A percentile compares a stretch with the other conserved stretches of the same genome.
Evolutionary conservation across 1,284 basidiomycete genomes (phyloP).

Genomic region (Sanghuangporus baumii): DNA sequence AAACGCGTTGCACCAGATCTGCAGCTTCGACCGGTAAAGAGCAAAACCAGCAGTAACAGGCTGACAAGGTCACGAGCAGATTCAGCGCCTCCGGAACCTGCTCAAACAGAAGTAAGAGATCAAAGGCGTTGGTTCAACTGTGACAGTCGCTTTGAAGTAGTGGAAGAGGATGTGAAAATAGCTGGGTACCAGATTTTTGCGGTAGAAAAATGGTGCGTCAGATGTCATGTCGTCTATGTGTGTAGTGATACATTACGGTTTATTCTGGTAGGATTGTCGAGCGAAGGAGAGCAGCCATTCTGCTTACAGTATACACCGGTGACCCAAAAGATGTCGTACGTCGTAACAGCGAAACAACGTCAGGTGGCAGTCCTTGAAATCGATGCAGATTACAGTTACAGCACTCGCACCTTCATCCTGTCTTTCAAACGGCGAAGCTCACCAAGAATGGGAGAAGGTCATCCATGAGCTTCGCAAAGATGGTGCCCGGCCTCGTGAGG

Average conservation of each 20-base stretch:
- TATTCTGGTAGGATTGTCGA: conserved; percentile 53
- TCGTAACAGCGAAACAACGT: background rate
- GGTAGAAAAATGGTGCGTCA: conserved; percentile 70
- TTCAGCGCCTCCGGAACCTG: conserved; percentile 5
- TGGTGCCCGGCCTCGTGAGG: conserved; percentile 63
- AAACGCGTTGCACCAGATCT: background rate
- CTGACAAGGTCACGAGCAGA: conserved; percentile 6
- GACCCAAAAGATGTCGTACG: conserved; percentile 56
- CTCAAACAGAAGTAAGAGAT: background rate
- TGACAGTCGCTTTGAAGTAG: conserved; percentile 38
- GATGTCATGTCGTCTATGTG: background rate
- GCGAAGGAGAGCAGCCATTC: conserved; percentile 49
- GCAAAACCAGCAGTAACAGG: conserved; percentile 7
- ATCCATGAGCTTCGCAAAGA: conserved; percentile 56
- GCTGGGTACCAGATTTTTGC: conserved; percentile 73
- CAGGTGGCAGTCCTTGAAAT: background rate
- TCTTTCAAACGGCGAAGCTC: conserved; percentile 39
- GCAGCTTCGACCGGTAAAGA: conserved; percentile 1
- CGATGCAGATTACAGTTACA: conserved; percentile 50
- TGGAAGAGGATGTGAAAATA: conserved; percentile 40
- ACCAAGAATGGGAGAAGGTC: conserved; percentile 53
- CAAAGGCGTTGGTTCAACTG: conserved; percentile 9
- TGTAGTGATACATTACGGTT: background rate
- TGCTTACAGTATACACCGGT: conserved; percentile 70
- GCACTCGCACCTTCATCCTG: conserved; percentile 42